Base-by-base conservation (phyloP, 306 rosid species). In the Cucumis sativus region DNA sequence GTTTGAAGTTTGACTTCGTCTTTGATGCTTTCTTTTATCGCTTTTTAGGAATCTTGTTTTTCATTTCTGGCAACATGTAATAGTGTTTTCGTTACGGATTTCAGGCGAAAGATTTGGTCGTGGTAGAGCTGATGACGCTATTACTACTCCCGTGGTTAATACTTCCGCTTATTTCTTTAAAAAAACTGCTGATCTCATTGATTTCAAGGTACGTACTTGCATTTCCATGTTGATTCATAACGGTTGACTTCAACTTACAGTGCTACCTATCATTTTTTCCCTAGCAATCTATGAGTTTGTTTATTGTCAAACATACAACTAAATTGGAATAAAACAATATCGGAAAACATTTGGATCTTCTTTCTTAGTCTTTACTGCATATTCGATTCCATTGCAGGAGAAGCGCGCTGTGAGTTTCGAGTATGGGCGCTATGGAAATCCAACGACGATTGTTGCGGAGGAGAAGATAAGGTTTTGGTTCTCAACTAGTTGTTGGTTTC, bases 341-440 rank as follows among this genome's bases (percentile, higher is more conserved):
- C 8, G 9, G 21, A 10, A 40, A 20, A 10, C 54, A 8, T 70
- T 15, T 25, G 41, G 58, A 14, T 25, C 56, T 70, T 71, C 41
- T 7, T 76, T 76, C 18, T 10, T 57, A 56, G 67, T 18, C 58
- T 9, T 18, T 59, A 57, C 18, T 65, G 9, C 61, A n/a, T n/a
- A 80, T 51, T 18, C n/a, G 33, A 56, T 62, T 62, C 12, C 80
- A 18, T 83, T 15, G 63, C 81, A 94, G 98, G 98, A 94, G 87
- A 90, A 92, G 80, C 98, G 97, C 33, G 63, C 75, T 0, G 77
- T 40, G 2, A 94, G 98, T 84, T 94, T 89, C 76, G 98, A 94
- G 78, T 94, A 94, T 25, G 98, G 97, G 59, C 96, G 98, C 58
- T 94, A 94, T 83, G 98, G 98, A 63, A 94, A 92, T 82, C 98